These are phyloP conservation scores for Citrullus amarus DNA, from an alignment of 306 rosid genomes.

Conservation along the genomic window DNA sequence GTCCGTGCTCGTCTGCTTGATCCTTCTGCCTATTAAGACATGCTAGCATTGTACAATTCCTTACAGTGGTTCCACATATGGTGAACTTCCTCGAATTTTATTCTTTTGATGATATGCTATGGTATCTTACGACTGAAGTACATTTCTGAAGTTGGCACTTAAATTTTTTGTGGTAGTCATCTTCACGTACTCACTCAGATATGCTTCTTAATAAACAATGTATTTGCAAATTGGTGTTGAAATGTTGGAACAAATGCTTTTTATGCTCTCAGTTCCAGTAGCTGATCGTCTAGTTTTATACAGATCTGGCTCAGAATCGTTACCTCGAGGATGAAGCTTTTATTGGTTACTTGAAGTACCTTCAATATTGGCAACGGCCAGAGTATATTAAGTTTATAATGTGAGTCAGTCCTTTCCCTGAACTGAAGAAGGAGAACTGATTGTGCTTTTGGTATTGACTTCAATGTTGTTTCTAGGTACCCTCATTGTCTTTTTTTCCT, in stretches of 20 bases:
- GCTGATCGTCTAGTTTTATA: slow-evolving; percentile 8
- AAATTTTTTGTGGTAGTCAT: neutral
- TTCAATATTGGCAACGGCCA: slow-evolving; percentile 94
- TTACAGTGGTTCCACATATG: neutral
- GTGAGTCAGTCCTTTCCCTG: slow-evolving; percentile 33
- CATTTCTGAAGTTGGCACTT: neutral
- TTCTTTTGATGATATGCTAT: neutral
- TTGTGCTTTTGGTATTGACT: neutral
- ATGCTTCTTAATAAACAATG: neutral
- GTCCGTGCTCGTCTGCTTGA: neutral
- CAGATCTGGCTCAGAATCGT: slow-evolving; percentile 95
- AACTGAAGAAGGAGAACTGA: neutral
- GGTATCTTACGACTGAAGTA: neutral
- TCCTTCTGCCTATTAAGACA: neutral
- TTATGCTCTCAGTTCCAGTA: neutral
- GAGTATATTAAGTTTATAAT: slow-evolving; percentile 72
- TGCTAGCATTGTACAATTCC: neutral
- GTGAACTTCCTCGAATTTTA: neutral
- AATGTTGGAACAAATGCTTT: neutral
- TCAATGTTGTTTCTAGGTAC: slow-evolving; percentile 41
- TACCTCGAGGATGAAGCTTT: slow-evolving; percentile 93
- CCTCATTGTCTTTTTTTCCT: slow-evolving; percentile 92
- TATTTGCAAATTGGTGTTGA: neutral
- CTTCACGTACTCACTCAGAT: neutral
- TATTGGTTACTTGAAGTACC: slow-evolving; percentile 88